Percentiles rank a stretch among this genome's conserved stretches.
phyloP scores from a whole-genome alignment of 2,329 filamentous ascomycete genomes.

The Raffaelea deltoideospora region DNA sequence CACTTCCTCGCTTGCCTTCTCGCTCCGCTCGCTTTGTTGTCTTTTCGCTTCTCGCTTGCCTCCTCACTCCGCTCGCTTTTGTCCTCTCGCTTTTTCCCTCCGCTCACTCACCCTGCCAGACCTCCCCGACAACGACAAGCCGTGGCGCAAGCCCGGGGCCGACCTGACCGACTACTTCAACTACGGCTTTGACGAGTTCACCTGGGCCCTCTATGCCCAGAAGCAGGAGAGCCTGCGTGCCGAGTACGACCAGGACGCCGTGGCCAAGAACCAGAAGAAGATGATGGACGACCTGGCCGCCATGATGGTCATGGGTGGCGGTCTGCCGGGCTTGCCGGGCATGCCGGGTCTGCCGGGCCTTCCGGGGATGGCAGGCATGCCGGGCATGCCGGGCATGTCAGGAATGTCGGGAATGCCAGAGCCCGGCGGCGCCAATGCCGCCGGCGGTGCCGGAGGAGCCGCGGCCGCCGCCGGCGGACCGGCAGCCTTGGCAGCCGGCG shows the following conservation, averaged over 20 bases:
- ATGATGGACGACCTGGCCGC: conserved; percentile 55
- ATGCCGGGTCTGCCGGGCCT: conserved; percentile 18
- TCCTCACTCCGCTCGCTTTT: no score
- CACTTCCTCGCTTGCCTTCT: not conserved
- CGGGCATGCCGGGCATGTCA: conserved; percentile 23
- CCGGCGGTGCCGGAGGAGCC: not conserved
- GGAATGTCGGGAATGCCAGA: conserved; percentile 22
- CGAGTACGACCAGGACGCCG: conserved; percentile 55
- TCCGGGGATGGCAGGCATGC: conserved; percentile 18
- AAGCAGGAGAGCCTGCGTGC: conserved; percentile 70
- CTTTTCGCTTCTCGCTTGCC: no score
- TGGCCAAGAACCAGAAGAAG: conserved; percentile 58
- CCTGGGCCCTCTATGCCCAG: conserved; percentile 85
- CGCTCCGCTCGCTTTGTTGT: no score
- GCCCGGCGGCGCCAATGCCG: not conserved
- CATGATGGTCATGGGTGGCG: conserved; percentile 51
- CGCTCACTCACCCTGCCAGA: no score
- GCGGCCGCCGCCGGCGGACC: conserved; percentile 12
- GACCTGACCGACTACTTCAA: conserved; percentile 98
- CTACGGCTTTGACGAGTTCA: conserved; percentile 97
- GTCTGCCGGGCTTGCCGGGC: conserved; percentile 19
- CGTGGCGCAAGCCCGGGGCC: conserved; percentile 87
- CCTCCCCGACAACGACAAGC: conserved; percentile 70
- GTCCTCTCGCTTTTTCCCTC: not conserved
- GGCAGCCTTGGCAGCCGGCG: no score